Evolutionary conservation across 495 filamentous ascomycete species (phyloP).

Genomic region (Xylaria bambusicola): DNA sequence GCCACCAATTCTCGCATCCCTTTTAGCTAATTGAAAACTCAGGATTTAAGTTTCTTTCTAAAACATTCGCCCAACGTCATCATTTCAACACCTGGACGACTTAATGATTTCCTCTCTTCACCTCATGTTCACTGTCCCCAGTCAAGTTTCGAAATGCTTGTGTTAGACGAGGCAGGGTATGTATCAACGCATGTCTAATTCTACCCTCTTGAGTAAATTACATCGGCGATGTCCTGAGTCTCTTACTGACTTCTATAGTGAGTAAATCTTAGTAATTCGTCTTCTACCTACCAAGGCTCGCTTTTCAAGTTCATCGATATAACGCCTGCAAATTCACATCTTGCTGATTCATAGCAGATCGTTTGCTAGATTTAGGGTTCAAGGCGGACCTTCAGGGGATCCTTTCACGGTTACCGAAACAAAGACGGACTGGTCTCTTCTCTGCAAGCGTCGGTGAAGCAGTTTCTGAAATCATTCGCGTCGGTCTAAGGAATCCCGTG

Average conservation of each 20-base stretch:
- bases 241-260: constrained; percentile 9
- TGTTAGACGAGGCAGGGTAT: constrained; percentile 81
- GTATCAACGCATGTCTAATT: constrained; percentile 1
- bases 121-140: constrained; percentile 86
- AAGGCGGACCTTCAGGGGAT: constrained; percentile 87
- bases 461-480: constrained; percentile 84
- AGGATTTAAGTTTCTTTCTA: constrained; percentile 82
- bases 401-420: constrained; percentile 81
- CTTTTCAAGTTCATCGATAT: background rate
- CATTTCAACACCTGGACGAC: constrained; percentile 83
- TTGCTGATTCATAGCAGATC: constrained; percentile 48
- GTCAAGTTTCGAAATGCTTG: constrained; percentile 84
- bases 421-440: constrained; percentile 90
- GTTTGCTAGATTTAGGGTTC: constrained; percentile 93
- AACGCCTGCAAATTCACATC: too few relatives aligned
- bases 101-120: constrained; percentile 86
- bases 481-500: constrained; percentile 90
- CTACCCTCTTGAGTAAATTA: background rate
- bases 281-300: background rate
- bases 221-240: background rate
- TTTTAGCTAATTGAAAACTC: too few relatives aligned
- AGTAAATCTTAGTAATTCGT: background rate
- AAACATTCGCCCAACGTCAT: constrained; percentile 80
- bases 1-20: too few relatives aligned
- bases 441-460: constrained; percentile 92